Evolutionary conservation across 495 filamentous ascomycete genomes (phyloP).

Genomic region (Podospora anserina): DNA sequence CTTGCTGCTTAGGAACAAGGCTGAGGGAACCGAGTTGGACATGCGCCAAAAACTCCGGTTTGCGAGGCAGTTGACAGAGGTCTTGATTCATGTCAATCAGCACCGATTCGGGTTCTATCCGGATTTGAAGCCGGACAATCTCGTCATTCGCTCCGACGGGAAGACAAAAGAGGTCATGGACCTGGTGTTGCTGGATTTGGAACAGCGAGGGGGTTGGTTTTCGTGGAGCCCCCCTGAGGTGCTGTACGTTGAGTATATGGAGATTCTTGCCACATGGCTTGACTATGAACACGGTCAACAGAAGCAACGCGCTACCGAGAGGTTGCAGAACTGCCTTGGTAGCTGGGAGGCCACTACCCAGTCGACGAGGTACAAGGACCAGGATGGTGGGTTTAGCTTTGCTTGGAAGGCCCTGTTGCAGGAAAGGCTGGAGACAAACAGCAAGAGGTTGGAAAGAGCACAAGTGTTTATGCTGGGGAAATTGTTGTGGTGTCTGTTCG

Average conservation of each 20-base stretch:
- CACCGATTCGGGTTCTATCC: constrained; percentile 33
- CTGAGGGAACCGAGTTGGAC: background rate
- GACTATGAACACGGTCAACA: constrained; percentile 3
- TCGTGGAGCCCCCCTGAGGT: constrained; percentile 37
- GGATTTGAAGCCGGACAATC: constrained; percentile 40
- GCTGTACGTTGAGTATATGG: constrained; percentile 32
- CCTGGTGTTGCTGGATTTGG: constrained; percentile 35
- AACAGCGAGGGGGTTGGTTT: constrained; percentile 36
- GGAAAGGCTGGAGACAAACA: background rate
- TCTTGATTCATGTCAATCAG: constrained; percentile 33
- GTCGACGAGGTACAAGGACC: constrained; percentile 22
- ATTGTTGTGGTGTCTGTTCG: constrained; percentile 40
- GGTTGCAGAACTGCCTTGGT: constrained; percentile 13
- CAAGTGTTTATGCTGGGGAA: constrained; percentile 40
- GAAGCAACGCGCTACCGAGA: background rate
- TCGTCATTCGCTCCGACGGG: constrained; percentile 22
- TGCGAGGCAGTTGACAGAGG: constrained; percentile 30
- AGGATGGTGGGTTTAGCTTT: constrained; percentile 24
- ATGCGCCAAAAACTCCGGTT: constrained; percentile 27
- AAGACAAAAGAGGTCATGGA: constrained; percentile 6
- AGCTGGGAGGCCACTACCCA: constrained; percentile 14
- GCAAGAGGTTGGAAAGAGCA: constrained; percentile 24
- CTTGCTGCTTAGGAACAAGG: constrained; percentile 15
- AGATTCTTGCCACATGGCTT: constrained; percentile 17
- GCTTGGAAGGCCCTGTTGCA: constrained; percentile 23